Percentiles rank a stretch among this genome's conserved stretches.
Evolutionary conservation across 2,329 filamentous ascomycete species (phyloP).

Genomic region (Apiospora hydei): DNA sequence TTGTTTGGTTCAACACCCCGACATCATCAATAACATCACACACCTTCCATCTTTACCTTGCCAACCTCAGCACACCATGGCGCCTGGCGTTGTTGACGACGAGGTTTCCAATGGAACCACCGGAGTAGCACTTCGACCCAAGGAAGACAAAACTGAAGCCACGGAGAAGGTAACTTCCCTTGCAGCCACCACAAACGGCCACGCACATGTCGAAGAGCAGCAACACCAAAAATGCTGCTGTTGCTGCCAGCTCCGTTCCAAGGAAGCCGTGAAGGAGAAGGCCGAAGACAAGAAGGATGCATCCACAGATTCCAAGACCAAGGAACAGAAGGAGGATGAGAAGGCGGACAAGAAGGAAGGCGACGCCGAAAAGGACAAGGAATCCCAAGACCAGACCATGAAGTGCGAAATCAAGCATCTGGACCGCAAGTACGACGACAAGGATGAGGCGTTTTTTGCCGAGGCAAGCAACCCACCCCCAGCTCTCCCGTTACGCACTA

Average conservation of each 20-base stretch:
- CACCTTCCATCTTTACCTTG: neutral
- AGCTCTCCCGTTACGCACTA: neutral
- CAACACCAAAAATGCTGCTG: conserved; percentile 10
- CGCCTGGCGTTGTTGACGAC: neutral
- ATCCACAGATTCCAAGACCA: conserved; percentile 15
- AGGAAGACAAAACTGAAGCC: neutral
- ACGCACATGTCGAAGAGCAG: neutral
- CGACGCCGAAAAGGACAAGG: neutral
- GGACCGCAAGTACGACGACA: conserved; percentile 37
- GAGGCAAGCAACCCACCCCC: conserved; percentile 28
- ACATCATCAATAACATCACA: neutral
- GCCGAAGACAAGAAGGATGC: neutral
- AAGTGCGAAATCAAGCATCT: conserved; percentile 41
- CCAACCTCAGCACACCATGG: neutral
- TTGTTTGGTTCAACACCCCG: neutral
- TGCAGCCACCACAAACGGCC: neutral
- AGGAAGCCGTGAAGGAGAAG: neutral
- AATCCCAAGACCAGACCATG: conserved; percentile 39
- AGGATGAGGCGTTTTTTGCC: conserved; percentile 38
- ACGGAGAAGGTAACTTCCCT: neutral
- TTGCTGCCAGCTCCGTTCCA: conserved; percentile 18
- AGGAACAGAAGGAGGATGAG: conserved; percentile 19
- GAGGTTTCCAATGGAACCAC: neutral
- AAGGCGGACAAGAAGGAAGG: conserved; percentile 9
- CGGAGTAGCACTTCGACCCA: neutral